A percentile compares a stretch with the other conserved stretches of the same genome.
These are phyloP conservation scores for Hypoxylon sp. DNA, from an alignment of 2,329 filamentous ascomycete species.

Conservation along the genomic window DNA sequence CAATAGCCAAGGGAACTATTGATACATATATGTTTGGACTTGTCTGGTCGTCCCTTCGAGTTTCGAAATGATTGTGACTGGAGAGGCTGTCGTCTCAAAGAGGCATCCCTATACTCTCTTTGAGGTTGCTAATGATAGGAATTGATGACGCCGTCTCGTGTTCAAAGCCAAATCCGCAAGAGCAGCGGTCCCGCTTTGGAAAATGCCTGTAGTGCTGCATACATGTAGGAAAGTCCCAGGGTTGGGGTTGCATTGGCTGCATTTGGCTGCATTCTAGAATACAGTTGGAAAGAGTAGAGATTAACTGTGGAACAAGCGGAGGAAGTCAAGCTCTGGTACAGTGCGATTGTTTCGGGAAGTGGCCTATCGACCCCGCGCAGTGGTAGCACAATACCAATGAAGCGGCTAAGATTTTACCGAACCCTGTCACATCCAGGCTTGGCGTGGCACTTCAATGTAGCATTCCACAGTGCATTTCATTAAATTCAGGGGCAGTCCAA, in stretches of 20 bases:
- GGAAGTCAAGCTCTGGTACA: conserved; percentile 16
- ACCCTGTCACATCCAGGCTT: conserved; percentile 32
- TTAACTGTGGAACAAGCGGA: conserved; percentile 24
- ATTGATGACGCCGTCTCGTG: conserved; percentile 14
- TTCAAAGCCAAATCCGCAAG: conserved; percentile 1
- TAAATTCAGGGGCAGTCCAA: conserved; percentile 44
- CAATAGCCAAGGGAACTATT: conserved; percentile 1
- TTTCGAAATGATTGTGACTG: conserved; percentile 7
- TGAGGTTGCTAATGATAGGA: conserved; percentile 26
- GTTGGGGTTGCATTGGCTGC: conserved; percentile 26
- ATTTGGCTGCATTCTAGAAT: conserved; percentile 38
- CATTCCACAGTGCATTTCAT: conserved; percentile 39
- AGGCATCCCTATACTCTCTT: not conserved
- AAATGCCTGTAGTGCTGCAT: not conserved
- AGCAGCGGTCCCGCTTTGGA: conserved; percentile 19
- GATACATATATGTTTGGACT: not conserved
- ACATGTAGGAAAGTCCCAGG: not conserved
- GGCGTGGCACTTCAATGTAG: conserved; percentile 35
- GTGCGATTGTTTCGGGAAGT: conserved; percentile 13
- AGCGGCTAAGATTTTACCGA: conserved; percentile 32
- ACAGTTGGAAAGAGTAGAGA: conserved; percentile 16
- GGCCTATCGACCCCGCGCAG: conserved; percentile 32
- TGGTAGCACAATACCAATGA: conserved; percentile 39
- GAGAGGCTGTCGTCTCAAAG: not conserved
- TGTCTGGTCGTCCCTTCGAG: not conserved